Conservation (phyloP, 2,329 filamentous ascomycete genomes). For the Graphilbum fragrans region DNA sequence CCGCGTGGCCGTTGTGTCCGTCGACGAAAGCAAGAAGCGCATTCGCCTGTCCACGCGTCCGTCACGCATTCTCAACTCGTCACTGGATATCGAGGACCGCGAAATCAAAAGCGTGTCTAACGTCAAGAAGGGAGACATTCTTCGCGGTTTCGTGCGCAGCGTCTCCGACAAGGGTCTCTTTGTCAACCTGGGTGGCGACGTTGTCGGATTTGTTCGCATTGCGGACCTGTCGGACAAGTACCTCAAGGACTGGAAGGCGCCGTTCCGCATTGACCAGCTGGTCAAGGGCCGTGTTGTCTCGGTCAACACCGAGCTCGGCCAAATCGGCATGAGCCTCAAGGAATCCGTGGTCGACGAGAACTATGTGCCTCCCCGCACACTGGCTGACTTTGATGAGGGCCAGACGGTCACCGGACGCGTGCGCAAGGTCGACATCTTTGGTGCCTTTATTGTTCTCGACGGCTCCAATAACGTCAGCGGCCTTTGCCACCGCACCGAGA, state of each 20-base stretch:
- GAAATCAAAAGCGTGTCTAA: constrained; percentile 64
- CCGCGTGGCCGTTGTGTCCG: constrained; percentile 69
- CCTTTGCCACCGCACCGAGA: constrained; percentile 82
- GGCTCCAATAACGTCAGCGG: constrained; percentile 82
- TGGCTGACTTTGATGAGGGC: constrained; percentile 66
- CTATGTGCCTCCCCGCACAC: constrained; percentile 60
- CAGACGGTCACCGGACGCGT: constrained; percentile 83
- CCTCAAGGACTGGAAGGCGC: constrained; percentile 89
- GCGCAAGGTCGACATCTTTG: constrained; percentile 87
- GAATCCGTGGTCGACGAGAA: constrained; percentile 63
- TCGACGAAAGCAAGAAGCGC: constrained; percentile 77
- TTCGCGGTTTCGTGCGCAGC: constrained; percentile 87
- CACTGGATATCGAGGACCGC: constrained; percentile 64
- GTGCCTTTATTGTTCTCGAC: constrained; percentile 86
- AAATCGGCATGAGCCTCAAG: constrained; percentile 80
- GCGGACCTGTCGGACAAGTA: constrained; percentile 82
- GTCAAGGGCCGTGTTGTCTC: constrained; percentile 76
- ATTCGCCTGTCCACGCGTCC: constrained; percentile 71
- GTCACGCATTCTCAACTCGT: constrained; percentile 81
- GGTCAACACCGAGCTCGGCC: constrained; percentile 55
- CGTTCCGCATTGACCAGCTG: constrained; percentile 79
- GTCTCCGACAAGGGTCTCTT: constrained; percentile 84
- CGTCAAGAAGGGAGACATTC: constrained; percentile 62
- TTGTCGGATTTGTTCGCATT: constrained; percentile 75
- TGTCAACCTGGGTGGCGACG: constrained; percentile 66